Conservation (phyloP, 352 stramenopile species). For the Phytophthora crassamura region DNA sequence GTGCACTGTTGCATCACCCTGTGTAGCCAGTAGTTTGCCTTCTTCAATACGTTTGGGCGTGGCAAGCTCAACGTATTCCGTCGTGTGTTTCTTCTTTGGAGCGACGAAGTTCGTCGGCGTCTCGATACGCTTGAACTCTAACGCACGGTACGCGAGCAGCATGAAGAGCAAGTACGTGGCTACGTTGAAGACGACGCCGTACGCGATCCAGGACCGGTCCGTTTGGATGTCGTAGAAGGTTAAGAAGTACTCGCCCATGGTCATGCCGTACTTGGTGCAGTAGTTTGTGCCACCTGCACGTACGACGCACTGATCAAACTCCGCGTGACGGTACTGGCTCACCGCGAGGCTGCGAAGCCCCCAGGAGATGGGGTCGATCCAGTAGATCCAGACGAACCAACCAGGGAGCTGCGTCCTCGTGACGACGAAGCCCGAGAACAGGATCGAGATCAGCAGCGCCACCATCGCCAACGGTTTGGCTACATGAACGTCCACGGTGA, state of each 20-base stretch:
- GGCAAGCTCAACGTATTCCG: conserved; percentile 21
- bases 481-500: conserved; percentile 42
- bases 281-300: conserved; percentile 34
- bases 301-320: conserved; percentile 38
- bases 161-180: conserved; percentile 48
- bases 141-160: conserved; percentile 38
- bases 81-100: conserved; percentile 20
- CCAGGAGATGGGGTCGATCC: conserved; percentile 60
- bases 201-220: conserved; percentile 41
- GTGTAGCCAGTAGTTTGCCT: not conserved
- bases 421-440: conserved; percentile 59
- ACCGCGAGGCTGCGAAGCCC: conserved; percentile 42
- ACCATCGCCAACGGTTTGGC: conserved; percentile 50
- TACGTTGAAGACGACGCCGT: conserved; percentile 44
- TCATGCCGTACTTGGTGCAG: conserved; percentile 42
- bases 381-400: conserved; percentile 66
- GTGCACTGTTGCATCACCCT: not conserved
- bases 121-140: too few species aligned
- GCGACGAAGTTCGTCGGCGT: conserved; percentile 23
- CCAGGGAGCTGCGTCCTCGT: conserved; percentile 40
- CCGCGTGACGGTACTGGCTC: conserved; percentile 39
- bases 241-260: conserved; percentile 50
- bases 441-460: conserved; percentile 35
- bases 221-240: conserved; percentile 41
- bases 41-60: conserved; percentile 25